Base-by-base conservation (phyloP, 108 stramenopile genomes). In the Conticribra guillardii region DNA sequence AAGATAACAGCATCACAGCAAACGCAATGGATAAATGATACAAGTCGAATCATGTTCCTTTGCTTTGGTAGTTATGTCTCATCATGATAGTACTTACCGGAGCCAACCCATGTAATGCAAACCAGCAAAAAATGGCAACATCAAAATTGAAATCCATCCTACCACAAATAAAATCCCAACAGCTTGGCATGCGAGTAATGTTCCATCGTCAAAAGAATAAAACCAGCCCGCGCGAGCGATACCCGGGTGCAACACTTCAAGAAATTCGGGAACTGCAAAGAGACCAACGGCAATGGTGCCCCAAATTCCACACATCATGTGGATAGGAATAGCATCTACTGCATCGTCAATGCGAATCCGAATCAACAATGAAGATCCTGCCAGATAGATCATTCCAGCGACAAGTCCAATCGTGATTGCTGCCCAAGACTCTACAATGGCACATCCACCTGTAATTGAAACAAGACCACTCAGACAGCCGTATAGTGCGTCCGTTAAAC, bases 271-370 rank as follows among this genome's bases (percentile, higher is more conserved):
- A 18, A 75, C 63, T 7, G 92, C 87, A 73, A 97, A 92, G 7
- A 92, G 68, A 22, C 93, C 97, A 9, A 82, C 74, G 14, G 89
- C 90, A 18, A 98, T 48, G 46, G 82, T 8, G 41, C 97, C 97
- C 94, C 93, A 96, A 26, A 77, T 58, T n/a, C 97, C 97, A 68
- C 77, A 67, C 29, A 83, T 64, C 69, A 92, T 73, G 67, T 97
- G 97, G 9, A 96, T 93, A 4, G 97, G 94, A 52, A 94, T 37
- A 32, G 96, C 97, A 70, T 96, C 91, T 0, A 98, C 96, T 50
- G 94, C 93, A 69, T 96, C 96, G 74, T 96, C 96, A 50, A 97
- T 75, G 18, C 82, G 44, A 8, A 75, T 46, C 54, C 59, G 53
- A 15, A 94, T 68, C 16, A 98, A 70, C 3, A 87, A 63, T 16